Evolutionary conservation across 441 rosid species (phyloP).

Genomic region (Populus hybrid): DNA sequence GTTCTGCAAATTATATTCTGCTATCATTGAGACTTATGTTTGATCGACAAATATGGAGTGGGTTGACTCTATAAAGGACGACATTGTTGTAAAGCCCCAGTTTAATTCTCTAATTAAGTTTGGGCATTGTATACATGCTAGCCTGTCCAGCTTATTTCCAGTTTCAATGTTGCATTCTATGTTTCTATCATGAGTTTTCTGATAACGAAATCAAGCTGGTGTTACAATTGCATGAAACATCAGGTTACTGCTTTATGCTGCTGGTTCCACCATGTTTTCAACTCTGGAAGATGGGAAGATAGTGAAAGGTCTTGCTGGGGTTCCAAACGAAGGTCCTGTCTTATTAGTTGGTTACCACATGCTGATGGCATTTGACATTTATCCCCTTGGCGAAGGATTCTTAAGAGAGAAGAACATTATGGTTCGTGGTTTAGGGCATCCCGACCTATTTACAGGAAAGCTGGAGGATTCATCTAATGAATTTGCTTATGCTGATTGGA

Average conservation of each 20-base stretch:
- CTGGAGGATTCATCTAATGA: conserved; percentile 20
- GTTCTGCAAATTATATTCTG: too few relatives aligned
- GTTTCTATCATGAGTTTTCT: not conserved
- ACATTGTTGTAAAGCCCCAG: not conserved
- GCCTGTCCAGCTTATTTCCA: not conserved
- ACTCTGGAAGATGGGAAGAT: conserved; percentile 75
- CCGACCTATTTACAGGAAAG: conserved; percentile 39
- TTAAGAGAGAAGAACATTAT: conserved; percentile 59
- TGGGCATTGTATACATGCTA: not conserved
- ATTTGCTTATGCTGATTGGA: conserved; percentile 49
- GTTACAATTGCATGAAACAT: not conserved
- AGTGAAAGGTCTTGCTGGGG: conserved; percentile 80
- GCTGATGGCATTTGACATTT: conserved; percentile 67
- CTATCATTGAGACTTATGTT: too few relatives aligned
- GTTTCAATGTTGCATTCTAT: conserved; percentile 38
- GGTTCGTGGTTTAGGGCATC: conserved; percentile 77
- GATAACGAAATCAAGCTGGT: too few relatives aligned
- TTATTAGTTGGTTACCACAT: conserved; percentile 80
- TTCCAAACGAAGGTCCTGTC: conserved; percentile 84
- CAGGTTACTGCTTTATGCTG: conserved; percentile 49
- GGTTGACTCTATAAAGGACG: not conserved
- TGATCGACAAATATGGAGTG: too few relatives aligned
- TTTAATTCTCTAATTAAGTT: not conserved
- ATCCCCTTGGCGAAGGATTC: conserved; percentile 54
- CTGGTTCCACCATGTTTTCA: conserved; percentile 57